A percentile compares a stretch with the other conserved stretches of the same genome.
Conservation (phyloP, 345 rosid species). For the Gossypium thurberi region DNA sequence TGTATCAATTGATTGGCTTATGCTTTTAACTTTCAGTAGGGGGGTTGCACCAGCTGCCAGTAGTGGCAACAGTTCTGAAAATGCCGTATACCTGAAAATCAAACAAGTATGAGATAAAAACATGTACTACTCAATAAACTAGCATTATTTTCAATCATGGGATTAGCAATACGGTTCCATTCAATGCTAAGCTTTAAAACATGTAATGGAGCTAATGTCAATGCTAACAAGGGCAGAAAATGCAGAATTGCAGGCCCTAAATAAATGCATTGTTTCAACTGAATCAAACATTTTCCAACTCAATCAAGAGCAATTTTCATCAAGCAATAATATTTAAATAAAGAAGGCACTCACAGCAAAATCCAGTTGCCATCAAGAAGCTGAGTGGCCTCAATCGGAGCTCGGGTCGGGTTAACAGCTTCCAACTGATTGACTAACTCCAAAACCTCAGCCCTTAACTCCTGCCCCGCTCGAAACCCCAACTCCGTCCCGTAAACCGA, state of each 20-base stretch:
- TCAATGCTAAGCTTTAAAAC: not conserved
- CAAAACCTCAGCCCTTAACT: constrained; percentile 72
- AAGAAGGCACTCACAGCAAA: constrained; percentile 59
- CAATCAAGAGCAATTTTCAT: not conserved
- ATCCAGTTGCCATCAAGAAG: constrained; percentile 89
- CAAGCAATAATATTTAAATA: not conserved
- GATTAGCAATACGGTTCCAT: not conserved
- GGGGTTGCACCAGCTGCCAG: constrained; percentile 72
- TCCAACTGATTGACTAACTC: constrained; percentile 91
- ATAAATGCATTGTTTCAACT: not conserved
- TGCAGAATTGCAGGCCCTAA: not conserved
- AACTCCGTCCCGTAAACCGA: constrained; percentile 74
- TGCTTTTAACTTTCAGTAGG: constrained; percentile 63
- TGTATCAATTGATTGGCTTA: constrained; percentile 56
- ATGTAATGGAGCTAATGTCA: not conserved
- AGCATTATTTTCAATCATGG: not conserved
- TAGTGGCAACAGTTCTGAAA: constrained; percentile 86
- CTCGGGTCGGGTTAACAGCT: constrained; percentile 62
- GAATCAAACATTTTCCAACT: not conserved
- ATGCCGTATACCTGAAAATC: constrained; percentile 69
- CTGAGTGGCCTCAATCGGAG: constrained; percentile 56
- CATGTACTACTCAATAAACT: not conserved
- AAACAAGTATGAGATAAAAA: not conserved
- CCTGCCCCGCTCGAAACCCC: constrained; percentile 65
- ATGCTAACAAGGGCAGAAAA: not conserved